Evolutionary conservation across 2,329 filamentous ascomycete species (phyloP), one percentile per base, ranked within the genome.

Genomic region (Alternaria brassicicola): DNA sequence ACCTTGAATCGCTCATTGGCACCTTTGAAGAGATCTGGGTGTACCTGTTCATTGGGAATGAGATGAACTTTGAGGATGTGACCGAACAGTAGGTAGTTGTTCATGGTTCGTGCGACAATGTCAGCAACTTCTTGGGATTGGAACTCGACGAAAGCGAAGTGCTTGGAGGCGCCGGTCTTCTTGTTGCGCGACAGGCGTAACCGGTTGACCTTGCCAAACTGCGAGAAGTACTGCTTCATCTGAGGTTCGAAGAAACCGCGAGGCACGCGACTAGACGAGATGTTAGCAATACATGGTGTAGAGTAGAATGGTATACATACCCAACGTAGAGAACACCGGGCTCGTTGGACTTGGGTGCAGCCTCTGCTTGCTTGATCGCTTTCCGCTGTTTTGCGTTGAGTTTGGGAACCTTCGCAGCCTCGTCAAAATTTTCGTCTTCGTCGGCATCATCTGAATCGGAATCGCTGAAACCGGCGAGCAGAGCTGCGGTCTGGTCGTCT

Each of bases 191-290:
- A 95, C 42, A 99, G 84, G 63, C 94, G 89, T 56, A 97, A 84
- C 55, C 83, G 88, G 51, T 83, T 86, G 70, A 99, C 92, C 13
- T 86, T 83, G 67, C 95, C 95, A 68, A 99, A 99, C 78, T 99
- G 95, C 53, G 88, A 86, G 75, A 98, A 96, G 83, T 98, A 99
- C 65, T 89, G 88, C 69, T 87, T 88, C 90, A 99, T 96, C 80
- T 98, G 90, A 72, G 93, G 87, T 81, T 99, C 95, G 84, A 94
- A 98, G 86, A 99, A 99, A 80, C 95, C 91, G 80, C 95, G 92
- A 36, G 93, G 93, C 59, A 97, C 89, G 65, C 93, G 92, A 54
- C 85, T 85, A 63, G 38, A 48, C 21, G 8, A 28, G 6, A n/a
- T n/a, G 13, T 48, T 25, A 28, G n/a, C 30, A 54, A 10, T 2